Base-by-base conservation (phyloP, 1,284 basidiomycete genomes). In the Vanrija humicola region DNA sequence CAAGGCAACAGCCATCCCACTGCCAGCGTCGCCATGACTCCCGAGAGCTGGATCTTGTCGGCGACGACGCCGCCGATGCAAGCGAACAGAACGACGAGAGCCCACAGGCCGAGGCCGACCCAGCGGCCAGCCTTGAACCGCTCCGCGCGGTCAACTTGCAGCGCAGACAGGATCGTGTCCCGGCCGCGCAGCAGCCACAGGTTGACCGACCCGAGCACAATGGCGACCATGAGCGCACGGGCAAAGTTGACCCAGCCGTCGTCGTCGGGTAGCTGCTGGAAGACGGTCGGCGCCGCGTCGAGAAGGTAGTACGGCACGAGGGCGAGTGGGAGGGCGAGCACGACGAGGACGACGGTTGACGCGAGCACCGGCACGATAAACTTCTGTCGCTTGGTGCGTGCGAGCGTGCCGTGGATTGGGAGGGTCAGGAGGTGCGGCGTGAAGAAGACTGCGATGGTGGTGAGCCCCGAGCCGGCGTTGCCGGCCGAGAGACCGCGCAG, bases 301-400 rank as follows among this genome's bases (percentile, higher is more conserved):
- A 77, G 65, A 46, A 77, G 71, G 58, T 77, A 76, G 63, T 78
- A 78, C 6, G 76, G 77, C 3, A 78, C 76, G 10, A 78, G 64
- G 3, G 74, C 68, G 28, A 75, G 62, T 0, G 77, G 77, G 8
- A 78, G 66, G 25, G 66, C 56, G 14, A 78, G 61, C 19, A 69
- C 55, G 15, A 77, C 63, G 45, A 75, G 59, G 39, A 64, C 53
- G 15, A 63, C 48, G 8, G 70, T 65, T 2, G 72, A 60, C 9
- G 66, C 57, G 12, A 78, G 59, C 50, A 66, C 69, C 2, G 75
- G 70, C 18, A 74, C 57, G n/a, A 68, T 66, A 54, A 75, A 73
- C 6, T 64, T 64, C 14, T 69, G 59, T 3, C 70, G 64, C 48
- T 69, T 66, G 26, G 63, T 63, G n/a, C 72, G 67, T 44, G 65